Conservation (phyloP, 1,284 basidiomycete genomes). For the Wallemia mellicola region DNA sequence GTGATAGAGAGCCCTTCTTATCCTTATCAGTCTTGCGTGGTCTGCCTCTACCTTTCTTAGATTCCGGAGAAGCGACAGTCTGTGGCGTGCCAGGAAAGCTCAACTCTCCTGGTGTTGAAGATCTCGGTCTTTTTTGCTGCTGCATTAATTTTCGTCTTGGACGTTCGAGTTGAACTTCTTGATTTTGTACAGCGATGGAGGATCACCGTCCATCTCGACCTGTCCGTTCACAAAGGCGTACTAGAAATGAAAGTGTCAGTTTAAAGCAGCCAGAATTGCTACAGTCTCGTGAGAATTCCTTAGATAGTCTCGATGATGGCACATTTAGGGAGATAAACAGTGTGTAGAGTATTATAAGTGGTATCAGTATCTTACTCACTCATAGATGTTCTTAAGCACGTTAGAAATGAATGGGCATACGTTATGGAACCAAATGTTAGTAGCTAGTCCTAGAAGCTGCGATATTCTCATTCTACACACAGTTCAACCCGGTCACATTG, state of each 20-base stretch:
- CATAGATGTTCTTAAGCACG: conserved; percentile 46
- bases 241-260: neutral
- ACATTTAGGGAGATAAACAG: conserved; percentile 17
- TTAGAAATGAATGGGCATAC: conserved; percentile 67
- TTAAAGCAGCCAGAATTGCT: neutral
- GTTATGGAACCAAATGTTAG: conserved; percentile 50
- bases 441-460: conserved; percentile 3
- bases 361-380: neutral
- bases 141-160: neutral
- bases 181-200: neutral
- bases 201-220: neutral
- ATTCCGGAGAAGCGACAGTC: neutral
- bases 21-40: neutral
- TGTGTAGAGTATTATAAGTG: conserved; percentile 4
- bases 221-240: neutral
- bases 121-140: neutral
- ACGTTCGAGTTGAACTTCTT: too few relatives aligned
- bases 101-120: neutral
- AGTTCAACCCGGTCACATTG: conserved; percentile 78
- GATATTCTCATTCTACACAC: conserved; percentile 3
- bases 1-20: neutral
- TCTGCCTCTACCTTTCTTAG: neutral
- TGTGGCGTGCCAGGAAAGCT: neutral
- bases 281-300: neutral
- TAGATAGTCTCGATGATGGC: conserved; percentile 3